Evolutionary conservation across 345 rosid genomes (phyloP), one percentile per base, ranked within the genome.

Genomic region (Adansonia digitata): DNA sequence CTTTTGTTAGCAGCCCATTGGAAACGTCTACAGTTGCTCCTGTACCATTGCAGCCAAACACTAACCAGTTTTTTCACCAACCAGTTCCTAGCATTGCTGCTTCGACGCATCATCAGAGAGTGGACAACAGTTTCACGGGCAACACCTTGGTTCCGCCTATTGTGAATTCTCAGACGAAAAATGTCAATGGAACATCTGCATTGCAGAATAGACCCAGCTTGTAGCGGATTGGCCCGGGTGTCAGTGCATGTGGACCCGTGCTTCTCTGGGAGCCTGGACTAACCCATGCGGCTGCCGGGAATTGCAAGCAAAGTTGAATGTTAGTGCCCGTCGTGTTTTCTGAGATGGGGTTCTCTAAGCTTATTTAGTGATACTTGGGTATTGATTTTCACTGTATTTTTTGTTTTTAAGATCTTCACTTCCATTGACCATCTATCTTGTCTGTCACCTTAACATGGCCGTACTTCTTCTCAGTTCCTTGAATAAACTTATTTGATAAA

Each of bases 11-110:
- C 78, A 70, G 43, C 66, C 80, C 84, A 29, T n/a, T 78, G 74
- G 83, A 77, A 69, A 74, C 77, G 29, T 72, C 81, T 18, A 31
- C 81, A 11, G 53, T 35, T 70, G 69, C 85, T 55, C 65, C 79
- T 18, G 22, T 73, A 14, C 82, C 82, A 5, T 35, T 84, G 82
- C 88, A 73, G 22, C 77, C 85, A 27, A 81, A 85, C 17, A 52
- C 80, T 39, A 79, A 75, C 76, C 84, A 82, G 14, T 85, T 83
- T 78, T 81, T 82, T 80, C 85, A 82, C 71, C 89, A 81, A 27
- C 78, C 82, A 43, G 77, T 59, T 72, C 84, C 84, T 65, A 74
- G 65, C 46, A 69, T 82, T 27, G 18, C 67, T 29, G 27, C 83
- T 69, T 75, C 83, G 34, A 67, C 78, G 61, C 80, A 82, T 52